Conservation (phyloP, 2,329 filamentous ascomycete species). For the Penicillium sp. region DNA sequence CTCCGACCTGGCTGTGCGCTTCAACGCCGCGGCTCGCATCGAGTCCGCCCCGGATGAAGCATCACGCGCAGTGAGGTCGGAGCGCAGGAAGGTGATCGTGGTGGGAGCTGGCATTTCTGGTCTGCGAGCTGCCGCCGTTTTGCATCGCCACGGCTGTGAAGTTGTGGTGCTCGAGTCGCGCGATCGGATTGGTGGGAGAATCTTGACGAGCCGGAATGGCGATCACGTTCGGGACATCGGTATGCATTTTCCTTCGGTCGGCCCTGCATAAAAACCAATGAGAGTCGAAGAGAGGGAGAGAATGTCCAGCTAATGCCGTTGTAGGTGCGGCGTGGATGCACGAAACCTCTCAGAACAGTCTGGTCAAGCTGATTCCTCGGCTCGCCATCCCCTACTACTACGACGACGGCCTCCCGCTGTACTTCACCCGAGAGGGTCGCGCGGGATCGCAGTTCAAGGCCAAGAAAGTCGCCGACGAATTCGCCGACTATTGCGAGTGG, state of each 20-base stretch:
- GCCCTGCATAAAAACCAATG: too few species aligned
- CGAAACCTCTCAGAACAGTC: constrained; percentile 46
- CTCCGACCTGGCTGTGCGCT: constrained; percentile 22
- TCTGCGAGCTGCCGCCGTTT: constrained; percentile 37
- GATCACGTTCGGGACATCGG: constrained; percentile 40
- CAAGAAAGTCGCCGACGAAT: constrained; percentile 48
- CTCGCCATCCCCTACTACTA: constrained; percentile 47
- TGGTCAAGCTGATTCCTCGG: constrained; percentile 44
- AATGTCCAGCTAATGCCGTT: constrained; percentile 1
- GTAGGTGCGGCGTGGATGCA: constrained; percentile 48
- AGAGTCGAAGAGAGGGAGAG: too few species aligned
- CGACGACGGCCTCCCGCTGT: constrained; percentile 45
- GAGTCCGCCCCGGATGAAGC: constrained; percentile 20
- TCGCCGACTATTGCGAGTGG: constrained; percentile 44
- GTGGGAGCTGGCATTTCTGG: constrained; percentile 46
- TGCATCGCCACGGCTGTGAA: constrained; percentile 34
- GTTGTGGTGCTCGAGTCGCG: constrained; percentile 37
- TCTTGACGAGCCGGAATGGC: constrained; percentile 39
- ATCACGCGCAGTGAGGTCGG: constrained; percentile 21
- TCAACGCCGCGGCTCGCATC: constrained; percentile 20
- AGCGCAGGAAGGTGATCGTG: constrained; percentile 36
- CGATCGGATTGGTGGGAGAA: constrained; percentile 39
- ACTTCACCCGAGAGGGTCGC: constrained; percentile 44
- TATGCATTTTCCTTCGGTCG: constrained; percentile 34
- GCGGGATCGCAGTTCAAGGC: constrained; percentile 48